Conservation (phyloP, 2,329 filamentous ascomycete genomes). For the Neofusicoccum cordaticola region DNA sequence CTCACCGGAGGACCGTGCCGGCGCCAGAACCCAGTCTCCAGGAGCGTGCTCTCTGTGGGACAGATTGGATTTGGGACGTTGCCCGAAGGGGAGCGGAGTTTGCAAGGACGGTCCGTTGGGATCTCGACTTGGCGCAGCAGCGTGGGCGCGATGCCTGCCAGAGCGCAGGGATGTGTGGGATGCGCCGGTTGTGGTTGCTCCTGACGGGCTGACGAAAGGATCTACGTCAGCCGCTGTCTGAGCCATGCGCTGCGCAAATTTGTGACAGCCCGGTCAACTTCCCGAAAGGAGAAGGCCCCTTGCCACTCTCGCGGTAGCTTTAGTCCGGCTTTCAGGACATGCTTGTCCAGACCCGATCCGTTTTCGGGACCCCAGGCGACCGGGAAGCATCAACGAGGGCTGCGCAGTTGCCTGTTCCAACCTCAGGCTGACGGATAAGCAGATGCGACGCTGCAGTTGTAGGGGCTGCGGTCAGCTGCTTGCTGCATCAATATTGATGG, state of each 20-base stretch:
- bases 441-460: slow-evolving; percentile 2
- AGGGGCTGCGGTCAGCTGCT: slow-evolving; percentile 7
- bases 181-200: slow-evolving; percentile 10
- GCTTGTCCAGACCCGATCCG: slow-evolving; percentile 2
- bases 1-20: neutral
- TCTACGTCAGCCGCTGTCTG: slow-evolving; percentile 17
- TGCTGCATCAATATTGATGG: slow-evolving; percentile 12
- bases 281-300: slow-evolving; percentile 12
- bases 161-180: slow-evolving; percentile 8
- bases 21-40: neutral
- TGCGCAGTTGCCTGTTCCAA: slow-evolving; percentile 14
- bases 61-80: slow-evolving; percentile 6
- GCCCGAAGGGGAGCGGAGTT: slow-evolving; percentile 14
- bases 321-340: slow-evolving; percentile 10
- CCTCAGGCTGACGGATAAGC: neutral
- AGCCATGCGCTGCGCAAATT: slow-evolving; percentile 17
- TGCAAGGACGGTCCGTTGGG: slow-evolving; percentile 8
- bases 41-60: slow-evolving; percentile 7
- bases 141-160: slow-evolving; percentile 1
- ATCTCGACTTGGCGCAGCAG: slow-evolving; percentile 3
- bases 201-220: slow-evolving; percentile 19
- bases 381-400: neutral
- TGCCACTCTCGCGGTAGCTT: slow-evolving; percentile 8
- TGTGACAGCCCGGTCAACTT: slow-evolving; percentile 16
- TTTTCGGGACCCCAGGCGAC: neutral